phyloP scores from a whole-genome alignment of 306 rosid species.

The Citrullus colocynthis region DNA sequence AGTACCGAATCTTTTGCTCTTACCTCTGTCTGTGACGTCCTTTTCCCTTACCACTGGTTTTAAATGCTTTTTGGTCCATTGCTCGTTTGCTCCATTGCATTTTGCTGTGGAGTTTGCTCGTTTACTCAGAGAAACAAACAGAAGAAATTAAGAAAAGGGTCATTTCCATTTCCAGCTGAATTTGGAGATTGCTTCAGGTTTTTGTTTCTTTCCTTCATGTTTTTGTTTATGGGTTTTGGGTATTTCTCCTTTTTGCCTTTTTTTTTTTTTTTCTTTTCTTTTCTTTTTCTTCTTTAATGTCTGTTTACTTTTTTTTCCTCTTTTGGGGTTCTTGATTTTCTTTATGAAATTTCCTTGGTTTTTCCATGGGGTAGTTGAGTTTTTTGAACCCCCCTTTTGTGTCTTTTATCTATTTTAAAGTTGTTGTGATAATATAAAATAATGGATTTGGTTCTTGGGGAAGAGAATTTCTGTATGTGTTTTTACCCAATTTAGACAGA shows the following conservation, averaged over 20 bases:
- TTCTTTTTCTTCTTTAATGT: no score
- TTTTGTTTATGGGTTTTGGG: neutral
- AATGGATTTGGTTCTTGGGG: neutral
- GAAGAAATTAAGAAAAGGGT: neutral
- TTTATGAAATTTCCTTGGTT: neutral
- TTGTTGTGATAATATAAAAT: neutral
- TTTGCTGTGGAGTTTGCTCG: neutral
- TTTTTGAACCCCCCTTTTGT: neutral
- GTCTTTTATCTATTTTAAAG: neutral
- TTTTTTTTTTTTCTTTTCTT: no score
- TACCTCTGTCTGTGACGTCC: slow-evolving; percentile 9
- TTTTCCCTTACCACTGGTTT: slow-evolving; percentile 20
- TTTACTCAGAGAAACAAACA: neutral
- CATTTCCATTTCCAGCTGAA: neutral
- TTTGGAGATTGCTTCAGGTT: slow-evolving; percentile 10
- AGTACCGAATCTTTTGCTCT: slow-evolving; percentile 16
- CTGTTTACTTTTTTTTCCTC: neutral
- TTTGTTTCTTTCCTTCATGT: neutral
- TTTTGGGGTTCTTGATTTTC: neutral
- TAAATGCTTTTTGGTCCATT: slow-evolving; percentile 19
- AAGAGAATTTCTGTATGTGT: neutral
- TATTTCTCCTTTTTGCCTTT: neutral
- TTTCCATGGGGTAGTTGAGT: neutral
- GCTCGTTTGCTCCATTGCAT: slow-evolving; percentile 7
- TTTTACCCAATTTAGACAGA: neutral